Base-by-base conservation (phyloP, 441 rosid genomes). In the Arabidopsis hybrid region DNA sequence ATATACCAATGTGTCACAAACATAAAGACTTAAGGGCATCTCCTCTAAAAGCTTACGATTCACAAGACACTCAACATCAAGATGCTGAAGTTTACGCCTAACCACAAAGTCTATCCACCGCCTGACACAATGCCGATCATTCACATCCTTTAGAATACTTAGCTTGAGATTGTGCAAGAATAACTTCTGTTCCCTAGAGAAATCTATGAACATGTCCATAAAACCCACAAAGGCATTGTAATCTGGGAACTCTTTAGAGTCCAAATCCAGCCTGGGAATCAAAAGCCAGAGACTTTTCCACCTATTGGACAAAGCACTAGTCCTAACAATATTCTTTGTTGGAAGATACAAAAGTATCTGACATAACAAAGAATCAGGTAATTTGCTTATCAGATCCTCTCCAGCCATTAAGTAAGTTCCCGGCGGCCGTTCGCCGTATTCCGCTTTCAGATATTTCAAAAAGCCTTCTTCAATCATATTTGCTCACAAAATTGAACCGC, bases 311-410 rank as follows among this genome's bases (percentile, higher is more conserved):
- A 71, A 9, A 61, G 29, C 46, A 16, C 32, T 61, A 39, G 51
- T 60, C 40, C 17, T 60, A 51, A 71, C 53, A 39, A 21, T 61
- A 1, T 60, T 16, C 13, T 61, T 61, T 51, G 61, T 71, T 10
- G 60, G 52, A 11, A 71, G 75, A 31, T 21, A 47, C 10, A 31
- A 71, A 29, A 71, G 61, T 6, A 38, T 61, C 26, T 42, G 53
- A 53, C 29, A 7, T 17, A 72, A 11, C 42, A 62, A 38, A 60
- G 34, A 4, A 8, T 61, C 43, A 0, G 42, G 75, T 50, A 61
- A 31, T 12, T 11, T 51, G 43, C 61, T 60, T 21, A 61, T 60
- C 39, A 59, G 1, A 50, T 47, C 67, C 12, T 65, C 45, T 16
- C n/a, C 26, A 21, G 26, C 26, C 2, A 21, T 21, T 21, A 21